phyloP scores from a whole-genome alignment of 2,329 filamentous ascomycete species.

The Xylaria sp. region DNA sequence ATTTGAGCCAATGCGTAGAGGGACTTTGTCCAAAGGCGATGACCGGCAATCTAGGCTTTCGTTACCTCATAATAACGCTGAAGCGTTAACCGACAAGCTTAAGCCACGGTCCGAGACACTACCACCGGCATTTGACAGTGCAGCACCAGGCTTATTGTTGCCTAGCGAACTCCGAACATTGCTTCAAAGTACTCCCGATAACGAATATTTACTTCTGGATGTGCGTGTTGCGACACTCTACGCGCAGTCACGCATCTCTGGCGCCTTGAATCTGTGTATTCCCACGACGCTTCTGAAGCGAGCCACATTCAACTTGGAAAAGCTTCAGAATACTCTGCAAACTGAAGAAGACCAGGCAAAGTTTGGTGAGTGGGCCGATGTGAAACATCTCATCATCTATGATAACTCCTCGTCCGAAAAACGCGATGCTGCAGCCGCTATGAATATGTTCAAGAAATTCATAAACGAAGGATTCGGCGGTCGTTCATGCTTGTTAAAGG shows the following conservation, averaged over 20 bases:
- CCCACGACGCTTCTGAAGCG: slow-evolving; percentile 93
- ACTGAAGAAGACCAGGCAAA: slow-evolving; percentile 72
- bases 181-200: slow-evolving; percentile 55
- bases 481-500: slow-evolving; percentile 77
- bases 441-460: slow-evolving; percentile 95
- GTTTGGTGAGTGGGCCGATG: slow-evolving; percentile 80
- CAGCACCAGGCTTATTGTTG: slow-evolving; percentile 63
- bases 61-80: slow-evolving; percentile 59
- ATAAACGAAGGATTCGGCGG: slow-evolving; percentile 83
- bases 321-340: slow-evolving; percentile 87
- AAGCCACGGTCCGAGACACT: slow-evolving; percentile 61
- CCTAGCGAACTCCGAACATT: slow-evolving; percentile 66
- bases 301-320: slow-evolving; percentile 88
- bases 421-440: slow-evolving; percentile 81
- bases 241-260: slow-evolving; percentile 75
- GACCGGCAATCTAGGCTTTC: slow-evolving; percentile 66
- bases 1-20: slow-evolving; percentile 48
- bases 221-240: slow-evolving; percentile 88
- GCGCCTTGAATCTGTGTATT: slow-evolving; percentile 92
- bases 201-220: slow-evolving; percentile 77
- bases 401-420: slow-evolving; percentile 79
- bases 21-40: slow-evolving; percentile 55
- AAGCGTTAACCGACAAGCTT: slow-evolving; percentile 51
- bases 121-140: slow-evolving; percentile 60
- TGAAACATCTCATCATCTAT: slow-evolving; percentile 85